Evolutionary conservation across 345 rosid species (phyloP).

Genomic region (Eucalyptus grandis): DNA sequence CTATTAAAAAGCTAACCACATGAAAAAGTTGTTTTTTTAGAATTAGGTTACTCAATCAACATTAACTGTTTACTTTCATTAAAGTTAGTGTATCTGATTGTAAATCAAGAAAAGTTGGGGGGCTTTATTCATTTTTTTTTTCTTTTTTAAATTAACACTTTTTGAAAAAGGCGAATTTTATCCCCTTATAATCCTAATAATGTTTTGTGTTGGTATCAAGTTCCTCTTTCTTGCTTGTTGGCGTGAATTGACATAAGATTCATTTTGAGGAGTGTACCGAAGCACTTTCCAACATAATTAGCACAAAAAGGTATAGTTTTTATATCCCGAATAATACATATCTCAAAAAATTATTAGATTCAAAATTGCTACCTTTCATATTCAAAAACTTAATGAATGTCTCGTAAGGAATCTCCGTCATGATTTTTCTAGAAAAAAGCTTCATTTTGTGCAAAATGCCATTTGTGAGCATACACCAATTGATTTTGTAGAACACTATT

Average conservation of each 20-base stretch:
- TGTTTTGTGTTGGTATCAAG: not conserved
- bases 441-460: not conserved
- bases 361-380: not conserved
- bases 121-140: not conserved
- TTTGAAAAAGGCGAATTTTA: not conserved
- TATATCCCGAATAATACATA: not conserved
- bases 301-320: not conserved
- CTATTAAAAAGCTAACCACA: not conserved
- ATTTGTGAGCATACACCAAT: not conserved
- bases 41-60: not conserved
- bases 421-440: not conserved
- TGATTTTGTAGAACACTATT: fast-evolving
- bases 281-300: not conserved
- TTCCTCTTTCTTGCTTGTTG: not conserved
- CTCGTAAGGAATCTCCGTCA: not conserved
- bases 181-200: not conserved
- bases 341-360: not conserved
- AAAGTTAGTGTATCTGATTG: not conserved
- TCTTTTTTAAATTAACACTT: not conserved
- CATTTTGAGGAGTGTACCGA: not conserved
- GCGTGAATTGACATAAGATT: not conserved
- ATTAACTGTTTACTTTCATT: not conserved
- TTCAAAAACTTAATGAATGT: not conserved
- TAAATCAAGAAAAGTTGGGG: not conserved
- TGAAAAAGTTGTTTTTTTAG: not conserved